These are phyloP conservation scores for Miamiensis avidus DNA, from an alignment of 169 alveolate genomes.

Conservation along the genomic window DNA sequence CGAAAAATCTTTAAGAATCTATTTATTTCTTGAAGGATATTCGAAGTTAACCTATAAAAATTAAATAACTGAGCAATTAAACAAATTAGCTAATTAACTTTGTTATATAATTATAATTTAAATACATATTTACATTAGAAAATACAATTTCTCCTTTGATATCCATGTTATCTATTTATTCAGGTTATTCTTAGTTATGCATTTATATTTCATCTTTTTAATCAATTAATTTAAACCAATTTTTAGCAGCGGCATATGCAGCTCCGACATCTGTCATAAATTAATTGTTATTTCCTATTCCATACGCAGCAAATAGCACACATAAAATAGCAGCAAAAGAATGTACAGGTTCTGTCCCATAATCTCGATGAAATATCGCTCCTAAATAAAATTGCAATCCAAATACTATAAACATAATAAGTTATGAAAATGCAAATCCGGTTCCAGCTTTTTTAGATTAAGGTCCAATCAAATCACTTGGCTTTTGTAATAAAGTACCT, in stretches of 20 bases:
- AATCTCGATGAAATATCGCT: constrained; percentile 58
- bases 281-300: constrained; percentile 58
- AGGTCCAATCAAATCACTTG: too few relatives aligned
- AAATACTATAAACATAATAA: constrained; percentile 61
- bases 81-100: too few relatives aligned
- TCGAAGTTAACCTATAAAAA: constrained; percentile 55
- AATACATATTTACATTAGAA: constrained; percentile 67
- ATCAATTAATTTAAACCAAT: constrained; percentile 19
- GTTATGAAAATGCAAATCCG: constrained; percentile 68
- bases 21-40: constrained; percentile 50
- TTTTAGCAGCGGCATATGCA: constrained; percentile 26
- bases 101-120: too few relatives aligned
- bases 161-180: too few relatives aligned
- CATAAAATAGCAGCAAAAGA: constrained; percentile 58
- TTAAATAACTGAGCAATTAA: constrained; percentile 48
- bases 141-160: constrained; percentile 64
- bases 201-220: constrained; percentile 9
- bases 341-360: constrained; percentile 55
- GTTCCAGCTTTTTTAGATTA: constrained; percentile 36
- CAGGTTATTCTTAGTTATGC: background rate
- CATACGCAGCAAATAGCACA: constrained; percentile 50
- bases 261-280: constrained; percentile 62
- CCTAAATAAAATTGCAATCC: constrained; percentile 63
- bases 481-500: too few relatives aligned
- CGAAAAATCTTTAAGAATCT: constrained; percentile 42